Conservation (phyloP, 2,329 filamentous ascomycete species). For the Pseudofabraea citricarpa region DNA sequence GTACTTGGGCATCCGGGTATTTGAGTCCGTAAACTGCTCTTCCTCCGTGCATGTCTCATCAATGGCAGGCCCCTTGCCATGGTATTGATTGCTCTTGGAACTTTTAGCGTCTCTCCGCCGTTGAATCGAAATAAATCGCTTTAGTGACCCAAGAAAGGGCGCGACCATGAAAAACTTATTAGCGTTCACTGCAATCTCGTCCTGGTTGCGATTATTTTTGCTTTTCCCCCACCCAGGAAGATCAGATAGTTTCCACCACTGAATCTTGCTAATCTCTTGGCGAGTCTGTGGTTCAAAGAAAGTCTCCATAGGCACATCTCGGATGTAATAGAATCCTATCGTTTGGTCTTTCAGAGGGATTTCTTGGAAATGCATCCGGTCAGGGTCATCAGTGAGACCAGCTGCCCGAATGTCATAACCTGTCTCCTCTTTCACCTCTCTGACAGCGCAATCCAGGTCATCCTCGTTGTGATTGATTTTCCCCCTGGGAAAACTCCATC, state of each 20-base stretch:
- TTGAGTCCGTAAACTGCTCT: conserved; percentile 35
- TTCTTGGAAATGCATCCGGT: conserved; percentile 72
- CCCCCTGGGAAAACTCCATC: conserved; percentile 93
- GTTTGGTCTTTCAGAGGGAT: conserved; percentile 90
- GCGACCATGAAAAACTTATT: conserved; percentile 99
- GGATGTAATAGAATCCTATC: conserved; percentile 87
- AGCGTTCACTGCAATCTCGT: conserved; percentile 55
- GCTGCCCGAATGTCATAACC: conserved; percentile 77
- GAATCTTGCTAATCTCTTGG: conserved; percentile 96
- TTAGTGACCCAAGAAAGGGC: conserved; percentile 79
- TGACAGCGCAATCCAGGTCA: conserved; percentile 86
- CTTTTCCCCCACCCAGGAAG: conserved; percentile 73
- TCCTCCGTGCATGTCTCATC: conserved; percentile 61
- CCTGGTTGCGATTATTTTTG: conserved; percentile 50
- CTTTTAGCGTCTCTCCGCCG: conserved; percentile 63
- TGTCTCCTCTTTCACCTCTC: conserved; percentile 95
- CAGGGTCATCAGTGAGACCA: conserved; percentile 63
- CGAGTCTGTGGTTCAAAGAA: conserved; percentile 84
- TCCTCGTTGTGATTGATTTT: conserved; percentile 98
- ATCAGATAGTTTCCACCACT: conserved; percentile 89
- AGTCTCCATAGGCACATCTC: conserved; percentile 81
- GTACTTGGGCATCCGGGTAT: conserved; percentile 5
- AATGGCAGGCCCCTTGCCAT: conserved; percentile 38
- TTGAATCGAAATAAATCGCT: conserved; percentile 87
- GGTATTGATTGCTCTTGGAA: conserved; percentile 34